Evolutionary conservation across 805 yeast species (phyloP).

Genomic region (Saturnispora quitensis): DNA sequence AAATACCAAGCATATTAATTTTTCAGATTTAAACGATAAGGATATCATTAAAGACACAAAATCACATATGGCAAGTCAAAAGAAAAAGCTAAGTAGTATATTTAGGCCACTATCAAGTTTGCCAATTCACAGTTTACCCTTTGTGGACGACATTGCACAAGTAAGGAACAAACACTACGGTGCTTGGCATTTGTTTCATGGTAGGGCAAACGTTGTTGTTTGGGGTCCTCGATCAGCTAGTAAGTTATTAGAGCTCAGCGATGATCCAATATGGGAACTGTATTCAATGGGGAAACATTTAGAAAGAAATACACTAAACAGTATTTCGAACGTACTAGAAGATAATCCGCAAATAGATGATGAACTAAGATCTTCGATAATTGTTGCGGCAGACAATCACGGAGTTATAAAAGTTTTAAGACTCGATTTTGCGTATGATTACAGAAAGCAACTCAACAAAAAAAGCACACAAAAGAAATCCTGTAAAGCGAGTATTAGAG

Average conservation of each 20-base stretch:
- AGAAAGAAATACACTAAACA: slow-evolving; percentile 3
- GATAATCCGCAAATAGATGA: slow-evolving; percentile 23
- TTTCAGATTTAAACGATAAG: background rate
- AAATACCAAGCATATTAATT: slow-evolving; percentile 18
- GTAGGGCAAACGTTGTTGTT: slow-evolving; percentile 63
- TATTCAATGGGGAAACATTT: slow-evolving; percentile 3
- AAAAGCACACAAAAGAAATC: slow-evolving; percentile 5
- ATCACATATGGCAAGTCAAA: slow-evolving; percentile 8
- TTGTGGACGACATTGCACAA: slow-evolving; percentile 25
- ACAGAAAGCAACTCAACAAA: slow-evolving; percentile 26
- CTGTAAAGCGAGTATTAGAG: background rate
- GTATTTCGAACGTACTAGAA: slow-evolving; percentile 1
- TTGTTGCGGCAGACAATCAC: slow-evolving; percentile 66
- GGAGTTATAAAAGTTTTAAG: slow-evolving; percentile 74
- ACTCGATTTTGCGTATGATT: slow-evolving; percentile 57
- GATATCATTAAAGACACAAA: slow-evolving; percentile 17
- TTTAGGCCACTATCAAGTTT: slow-evolving; percentile 17
- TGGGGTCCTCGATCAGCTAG: slow-evolving; percentile 70
- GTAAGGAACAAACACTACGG: slow-evolving; percentile 53
- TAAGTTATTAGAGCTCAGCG: slow-evolving; percentile 57
- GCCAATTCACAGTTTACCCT: background rate
- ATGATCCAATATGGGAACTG: slow-evolving; percentile 48
- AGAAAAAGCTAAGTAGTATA: background rate
- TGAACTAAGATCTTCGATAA: slow-evolving; percentile 34
- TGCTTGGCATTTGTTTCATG: slow-evolving; percentile 68